Evolutionary conservation across 805 yeast genomes (phyloP).

Genomic region (Candida broadrunensis): DNA sequence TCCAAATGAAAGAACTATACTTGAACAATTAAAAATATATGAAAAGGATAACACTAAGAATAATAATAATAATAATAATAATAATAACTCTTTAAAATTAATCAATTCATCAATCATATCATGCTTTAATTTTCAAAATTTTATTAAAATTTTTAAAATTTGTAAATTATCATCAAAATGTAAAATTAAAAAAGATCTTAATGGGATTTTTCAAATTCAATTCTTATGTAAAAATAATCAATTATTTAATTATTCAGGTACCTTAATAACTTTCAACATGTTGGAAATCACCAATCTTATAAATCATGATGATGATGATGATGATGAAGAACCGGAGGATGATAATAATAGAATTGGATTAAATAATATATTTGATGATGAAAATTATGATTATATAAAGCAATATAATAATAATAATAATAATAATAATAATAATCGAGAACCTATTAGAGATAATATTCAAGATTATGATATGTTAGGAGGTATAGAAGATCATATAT

Average conservation of each 20-base stretch:
- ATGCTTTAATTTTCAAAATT: conserved; percentile 29
- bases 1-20: conserved; percentile 59
- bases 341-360: conserved; percentile 4
- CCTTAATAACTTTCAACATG: conserved; percentile 39
- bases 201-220: conserved; percentile 37
- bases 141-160: conserved; percentile 30
- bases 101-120: conserved; percentile 22
- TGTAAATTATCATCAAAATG: conserved; percentile 39
- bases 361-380: conserved; percentile 24
- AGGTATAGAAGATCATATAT: background rate
- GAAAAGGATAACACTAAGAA: conserved; percentile 11
- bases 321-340: background rate
- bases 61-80: background rate
- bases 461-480: background rate
- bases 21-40: conserved; percentile 56
- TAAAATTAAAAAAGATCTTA: conserved; percentile 33
- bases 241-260: conserved; percentile 29
- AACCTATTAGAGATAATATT: background rate
- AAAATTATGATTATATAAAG: conserved; percentile 19
- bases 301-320: conserved; percentile 2
- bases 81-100: conserved; percentile 4
- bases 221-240: conserved; percentile 32
- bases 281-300: conserved; percentile 19
- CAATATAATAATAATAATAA: conserved; percentile 8
- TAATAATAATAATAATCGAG: background rate